Base-by-base conservation (phyloP, 148 eudicot species). In the Amaranthus palmeri region DNA sequence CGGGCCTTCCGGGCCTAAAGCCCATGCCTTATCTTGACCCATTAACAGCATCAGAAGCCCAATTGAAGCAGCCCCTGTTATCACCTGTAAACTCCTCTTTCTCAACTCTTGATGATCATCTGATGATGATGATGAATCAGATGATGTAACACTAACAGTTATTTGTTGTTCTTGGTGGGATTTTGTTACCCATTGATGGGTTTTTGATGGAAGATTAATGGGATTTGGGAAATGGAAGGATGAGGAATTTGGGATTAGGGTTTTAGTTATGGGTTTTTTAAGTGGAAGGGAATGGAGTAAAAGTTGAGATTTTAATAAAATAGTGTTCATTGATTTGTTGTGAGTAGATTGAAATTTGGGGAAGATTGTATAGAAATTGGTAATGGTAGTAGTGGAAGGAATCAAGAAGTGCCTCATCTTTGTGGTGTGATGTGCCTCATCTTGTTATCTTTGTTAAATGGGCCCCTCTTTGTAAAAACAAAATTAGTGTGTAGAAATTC, bases 1-100 rank as follows among this genome's bases (percentile, higher is more conserved):
- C 10, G 97, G 96, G 13, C 97, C 97, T 78, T 85, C 91, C 2
- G 97, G 97, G 0, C 96, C 97, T 44, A 85, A 74, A n/a, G 97
- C 97, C 80, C 79, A 40, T 11, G 97, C 97, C 83, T 75, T 85
- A 47, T 69, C 70, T 10, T 76, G 62, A 13, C 58, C 88, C 83
- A 85, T 76, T 43, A 91, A 43, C 12, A 86, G 54, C 67, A 84
- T 6, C 56, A 73, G 55, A 0, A 88, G 5, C 10, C 92, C 92
- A 1, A 89, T 9, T 7, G 88, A 79, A 25, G 80, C 82, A 13
- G 87, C 87, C 15, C 91, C 96, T 4, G 79, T n/a, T 2, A 82
- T 57, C 81, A 82, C 56, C 68, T 43, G 36, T 8, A 72, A 13
- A 9, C 55, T 47, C 47, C 64, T 65, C 11, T 60, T 48, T n/a